Evolutionary conservation across 306 rosid genomes (phyloP), one percentile per base, ranked within the genome.

Genomic region (Notholithocarpus densiflorus): DNA sequence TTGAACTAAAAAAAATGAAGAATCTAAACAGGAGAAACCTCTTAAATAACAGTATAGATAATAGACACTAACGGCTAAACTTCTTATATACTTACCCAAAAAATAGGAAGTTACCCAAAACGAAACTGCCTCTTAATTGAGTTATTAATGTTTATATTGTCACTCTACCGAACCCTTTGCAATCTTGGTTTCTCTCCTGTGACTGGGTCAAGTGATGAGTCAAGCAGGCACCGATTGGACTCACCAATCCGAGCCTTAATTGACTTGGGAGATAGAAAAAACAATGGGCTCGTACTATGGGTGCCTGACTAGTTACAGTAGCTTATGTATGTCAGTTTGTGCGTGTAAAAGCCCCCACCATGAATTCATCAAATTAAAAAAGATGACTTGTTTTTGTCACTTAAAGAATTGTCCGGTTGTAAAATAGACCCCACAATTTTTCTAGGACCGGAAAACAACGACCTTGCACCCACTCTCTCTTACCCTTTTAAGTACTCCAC

Each of bases 371-470:
- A n/a, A 66, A 62, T 5, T 61, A 80, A 79, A 83, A 83, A 81
- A 82, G 92, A 85, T 85, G 85, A 73, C 77, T 81, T 81, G 92
- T 86, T 84, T 86, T 7, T 84, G 85, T 85, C 88, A 88, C 86
- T 68, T 37, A 72, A 9, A 57, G 1, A 72, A 79, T 81, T 65
- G 84, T 86, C 84, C 68, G 80, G 87, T 86, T 85, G 83, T 88
- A 78, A 48, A 76, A 82, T 80, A 80, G 90, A 84, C 88, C 92
- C 97, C 89, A 82, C 94, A 83, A 2, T 2, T 10, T n/a, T 85
- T 75, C 82, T 76, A 77, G 76, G 91, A 87, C 92, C 90, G 70
- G 78, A 85, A 89, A 89, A 91, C 89, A 90, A 81, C 37, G 95
- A 93, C 95, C 79, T 66, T 34, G 69, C 87, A 89, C 88, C 88